Evolutionary conservation across 1,284 basidiomycete species (phyloP).

Genomic region (Sutorius eximius): DNA sequence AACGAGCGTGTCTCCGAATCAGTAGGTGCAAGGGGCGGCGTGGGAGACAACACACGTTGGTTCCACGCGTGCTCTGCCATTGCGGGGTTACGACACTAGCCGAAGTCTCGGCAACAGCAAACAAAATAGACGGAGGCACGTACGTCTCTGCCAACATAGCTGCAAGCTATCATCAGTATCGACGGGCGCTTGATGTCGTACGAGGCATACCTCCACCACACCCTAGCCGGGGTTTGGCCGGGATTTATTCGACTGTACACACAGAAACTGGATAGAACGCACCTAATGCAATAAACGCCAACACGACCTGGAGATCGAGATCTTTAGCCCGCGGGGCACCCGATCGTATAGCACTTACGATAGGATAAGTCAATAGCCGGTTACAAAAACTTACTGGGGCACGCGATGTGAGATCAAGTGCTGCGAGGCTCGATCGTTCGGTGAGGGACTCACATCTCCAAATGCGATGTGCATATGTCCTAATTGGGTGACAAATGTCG

Average conservation of each 20-base stretch:
- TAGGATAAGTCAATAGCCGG: constrained; percentile 25
- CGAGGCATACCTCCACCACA: constrained; percentile 28
- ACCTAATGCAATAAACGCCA: constrained; percentile 34
- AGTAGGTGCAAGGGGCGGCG: background rate
- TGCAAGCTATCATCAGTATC: constrained; percentile 9
- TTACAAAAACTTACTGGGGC: constrained; percentile 31
- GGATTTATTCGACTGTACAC: background rate
- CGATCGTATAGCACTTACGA: constrained; percentile 24
- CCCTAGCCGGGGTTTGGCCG: constrained; percentile 9
- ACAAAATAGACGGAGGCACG: background rate
- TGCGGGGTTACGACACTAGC: constrained; percentile 24
- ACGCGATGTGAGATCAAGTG: background rate
- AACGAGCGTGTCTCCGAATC: background rate
- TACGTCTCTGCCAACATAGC: constrained; percentile 32
- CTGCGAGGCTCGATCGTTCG: background rate
- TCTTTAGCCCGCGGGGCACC: background rate
- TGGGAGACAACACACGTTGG: constrained; percentile 23
- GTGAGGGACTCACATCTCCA: constrained; percentile 30
- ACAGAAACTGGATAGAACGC: constrained; percentile 1
- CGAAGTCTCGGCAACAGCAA: background rate
- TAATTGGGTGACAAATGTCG: constrained; percentile 5
- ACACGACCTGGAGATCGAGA: constrained; percentile 18
- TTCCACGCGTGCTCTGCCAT: constrained; percentile 30
- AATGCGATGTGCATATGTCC: constrained; percentile 35
- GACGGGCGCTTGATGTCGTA: background rate